Evolutionary conservation across 2,329 filamentous ascomycete species (phyloP).

Genomic region (Grosmannia huntii): DNA sequence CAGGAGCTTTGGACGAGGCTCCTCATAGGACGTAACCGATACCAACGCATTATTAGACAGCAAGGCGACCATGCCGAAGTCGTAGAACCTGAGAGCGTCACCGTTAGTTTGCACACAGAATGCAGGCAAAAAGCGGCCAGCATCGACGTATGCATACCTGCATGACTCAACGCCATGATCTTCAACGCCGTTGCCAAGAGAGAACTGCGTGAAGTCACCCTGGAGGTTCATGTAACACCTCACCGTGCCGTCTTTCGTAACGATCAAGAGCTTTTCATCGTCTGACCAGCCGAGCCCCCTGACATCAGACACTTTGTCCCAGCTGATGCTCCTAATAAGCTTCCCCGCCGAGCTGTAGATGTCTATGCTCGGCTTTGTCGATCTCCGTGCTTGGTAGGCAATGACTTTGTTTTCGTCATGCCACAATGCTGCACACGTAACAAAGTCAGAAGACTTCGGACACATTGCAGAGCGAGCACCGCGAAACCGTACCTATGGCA

Average conservation of each 20-base stretch:
- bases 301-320: conserved; percentile 73
- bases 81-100: conserved; percentile 52
- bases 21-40: conserved; percentile 77
- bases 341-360: conserved; percentile 90
- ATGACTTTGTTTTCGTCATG: conserved; percentile 79
- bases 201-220: conserved; percentile 90
- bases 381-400: conserved; percentile 58
- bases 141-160: conserved; percentile 27
- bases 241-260: conserved; percentile 81
- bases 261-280: conserved; percentile 79
- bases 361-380: conserved; percentile 74
- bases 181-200: conserved; percentile 78
- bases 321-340: conserved; percentile 72
- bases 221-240: conserved; percentile 86
- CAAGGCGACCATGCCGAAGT: conserved; percentile 82
- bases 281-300: conserved; percentile 92
- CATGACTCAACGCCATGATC: conserved; percentile 80
- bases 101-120: conserved; percentile 1
- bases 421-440: conserved; percentile 56
- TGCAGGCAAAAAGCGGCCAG: neutral
- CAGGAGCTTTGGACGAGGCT: conserved; percentile 76
- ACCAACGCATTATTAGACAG: conserved; percentile 80
- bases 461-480: neutral
- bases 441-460: neutral
- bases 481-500: conserved; percentile 58